Conservation (phyloP, 192 early-diverging fungal species). For the Gonapodya sp. region DNA sequence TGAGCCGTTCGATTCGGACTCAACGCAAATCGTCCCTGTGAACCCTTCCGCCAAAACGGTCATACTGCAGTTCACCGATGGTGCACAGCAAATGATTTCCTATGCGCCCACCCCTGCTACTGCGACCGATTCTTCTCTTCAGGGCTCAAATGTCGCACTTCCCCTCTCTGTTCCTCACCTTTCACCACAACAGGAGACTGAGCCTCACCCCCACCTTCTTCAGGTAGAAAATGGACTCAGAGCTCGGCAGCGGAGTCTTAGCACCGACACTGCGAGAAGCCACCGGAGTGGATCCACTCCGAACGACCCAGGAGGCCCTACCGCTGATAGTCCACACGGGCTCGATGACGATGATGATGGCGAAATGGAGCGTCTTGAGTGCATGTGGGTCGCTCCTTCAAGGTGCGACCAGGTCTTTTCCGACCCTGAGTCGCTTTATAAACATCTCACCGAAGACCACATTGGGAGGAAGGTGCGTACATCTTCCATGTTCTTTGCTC, state of each 20-base stretch:
- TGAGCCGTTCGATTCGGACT: not conserved
- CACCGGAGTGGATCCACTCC: not conserved
- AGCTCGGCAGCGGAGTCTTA: not conserved
- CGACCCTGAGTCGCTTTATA: slow-evolving; percentile 76
- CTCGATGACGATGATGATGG: not conserved
- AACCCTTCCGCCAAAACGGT: not conserved
- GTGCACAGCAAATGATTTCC: not conserved
- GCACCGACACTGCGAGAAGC: not conserved
- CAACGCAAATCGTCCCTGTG: not conserved
- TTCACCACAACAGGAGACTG: too few species aligned
- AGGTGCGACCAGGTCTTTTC: slow-evolving; percentile 33
- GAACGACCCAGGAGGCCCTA: not conserved
- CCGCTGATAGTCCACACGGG: too few species aligned
- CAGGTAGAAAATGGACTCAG: too few species aligned
- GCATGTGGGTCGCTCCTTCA: not conserved
- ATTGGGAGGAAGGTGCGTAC: slow-evolving; percentile 63
- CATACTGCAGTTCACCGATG: not conserved
- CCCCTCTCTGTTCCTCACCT: too few species aligned
- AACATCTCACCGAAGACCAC: slow-evolving; percentile 79
- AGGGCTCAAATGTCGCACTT: not conserved
- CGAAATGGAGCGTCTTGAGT: not conserved
- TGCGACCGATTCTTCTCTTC: not conserved
- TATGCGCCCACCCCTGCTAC: not conserved
- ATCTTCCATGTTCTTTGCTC: not conserved
- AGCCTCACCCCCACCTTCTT: too few species aligned